A percentile compares a stretch with the other conserved stretches of the same genome.
These are phyloP conservation scores for Thielaviopsis euricoi DNA, from an alignment of 2,329 filamentous ascomycete genomes.

Conservation along the genomic window DNA sequence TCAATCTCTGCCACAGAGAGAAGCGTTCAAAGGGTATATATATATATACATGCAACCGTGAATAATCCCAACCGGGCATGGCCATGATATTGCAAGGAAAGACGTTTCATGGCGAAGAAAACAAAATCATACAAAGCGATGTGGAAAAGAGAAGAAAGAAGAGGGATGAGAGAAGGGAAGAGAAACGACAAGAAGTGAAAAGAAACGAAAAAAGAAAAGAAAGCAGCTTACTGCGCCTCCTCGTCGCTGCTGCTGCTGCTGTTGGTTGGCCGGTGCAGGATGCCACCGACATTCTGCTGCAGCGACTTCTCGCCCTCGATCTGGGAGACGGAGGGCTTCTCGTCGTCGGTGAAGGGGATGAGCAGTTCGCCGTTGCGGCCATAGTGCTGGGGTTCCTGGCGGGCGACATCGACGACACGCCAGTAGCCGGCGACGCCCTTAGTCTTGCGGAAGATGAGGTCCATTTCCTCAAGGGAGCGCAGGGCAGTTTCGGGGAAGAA, in stretches of 20 bases:
- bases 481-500: slow-evolving; percentile 71
- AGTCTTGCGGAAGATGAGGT: slow-evolving; percentile 39
- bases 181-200: not conserved
- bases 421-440: slow-evolving; percentile 24
- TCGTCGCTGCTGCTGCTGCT: not conserved
- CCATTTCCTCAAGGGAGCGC: slow-evolving; percentile 14
- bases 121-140: not conserved
- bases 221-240: not conserved
- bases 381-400: slow-evolving; percentile 36
- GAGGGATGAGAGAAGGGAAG: not conserved
- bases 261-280: not conserved
- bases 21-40: not conserved
- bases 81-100: not conserved
- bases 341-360: slow-evolving; percentile 28
- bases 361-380: slow-evolving; percentile 43
- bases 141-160: not conserved
- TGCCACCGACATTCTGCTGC: not conserved
- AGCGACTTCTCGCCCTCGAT: slow-evolving; percentile 3
- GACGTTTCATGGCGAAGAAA: not conserved
- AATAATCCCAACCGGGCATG: not conserved
- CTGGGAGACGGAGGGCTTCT: slow-evolving; percentile 16
- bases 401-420: slow-evolving; percentile 22
- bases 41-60: not conserved
- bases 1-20: not conserved
- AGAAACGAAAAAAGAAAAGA: not conserved